Base-by-base conservation (phyloP, 805 yeast species). In the Metschnikowia sp. region DNA sequence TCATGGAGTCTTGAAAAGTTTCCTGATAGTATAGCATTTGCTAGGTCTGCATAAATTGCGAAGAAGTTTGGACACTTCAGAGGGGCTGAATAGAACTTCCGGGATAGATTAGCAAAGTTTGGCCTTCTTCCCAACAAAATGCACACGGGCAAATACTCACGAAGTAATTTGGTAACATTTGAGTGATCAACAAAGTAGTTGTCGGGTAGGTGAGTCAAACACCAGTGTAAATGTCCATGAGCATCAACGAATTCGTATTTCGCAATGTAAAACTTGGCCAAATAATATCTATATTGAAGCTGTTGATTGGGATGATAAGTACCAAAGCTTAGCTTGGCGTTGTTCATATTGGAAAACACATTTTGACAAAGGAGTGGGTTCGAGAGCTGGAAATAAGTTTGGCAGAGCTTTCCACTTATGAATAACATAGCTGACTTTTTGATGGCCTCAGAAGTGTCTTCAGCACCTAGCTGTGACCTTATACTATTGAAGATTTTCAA, bases 401-500 rank as follows among this genome's bases (percentile, higher is more conserved):
- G 72, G 58, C 86, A 83, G 42, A 84, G 65, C 47, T 69, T 68
- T 32, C 71, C 72, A 1, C 86, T 84, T 11, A 82, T 65, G 53
- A 70, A 78, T 22, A 84, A 58, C 39, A 83, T 66, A 30, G 82
- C 75, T 22, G 69, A 60, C 51, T 76, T 80, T 54, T 81, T 80
- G 32, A 54, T 56, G 9, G 67, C 64, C 32, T 66, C 62, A 8
- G 45, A 70, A 66, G 48, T 72, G 64, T 54, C 75, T 58, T 60
- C 63, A 2, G 63, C 61, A 42, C 70, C 75, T 34, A 67, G 52
- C 49, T 70, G 75, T 1, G 82, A 76, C 35, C 88, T 70, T 34
- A 81, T 78, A 43, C 82, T 74, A 56, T 84, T 84, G 67, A 84
- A 83, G 29, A 82, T 63, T 55, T 76, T 78, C 42, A 85, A 67